Conservation (phyloP, 345 rosid species). For the Pistacia vera region DNA sequence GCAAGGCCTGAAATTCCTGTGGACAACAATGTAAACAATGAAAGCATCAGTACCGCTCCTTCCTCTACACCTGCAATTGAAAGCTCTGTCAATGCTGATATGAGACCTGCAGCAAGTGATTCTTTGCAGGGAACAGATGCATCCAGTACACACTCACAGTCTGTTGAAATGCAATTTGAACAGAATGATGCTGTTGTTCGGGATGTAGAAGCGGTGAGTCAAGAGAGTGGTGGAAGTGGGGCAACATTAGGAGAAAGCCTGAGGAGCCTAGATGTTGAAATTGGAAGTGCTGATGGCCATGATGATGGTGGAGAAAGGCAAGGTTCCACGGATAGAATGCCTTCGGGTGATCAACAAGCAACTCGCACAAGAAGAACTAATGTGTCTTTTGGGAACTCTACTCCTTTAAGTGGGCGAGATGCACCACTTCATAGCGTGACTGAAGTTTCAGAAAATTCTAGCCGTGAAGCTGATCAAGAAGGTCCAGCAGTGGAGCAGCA, state of each 20-base stretch:
- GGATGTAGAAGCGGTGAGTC: constrained; percentile 97
- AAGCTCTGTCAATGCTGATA: constrained; percentile 47
- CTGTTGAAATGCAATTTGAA: constrained; percentile 90
- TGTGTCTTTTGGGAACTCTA: constrained; percentile 53
- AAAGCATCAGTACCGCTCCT: constrained; percentile 40
- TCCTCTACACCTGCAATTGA: constrained; percentile 46
- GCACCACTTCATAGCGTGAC: constrained; percentile 84
- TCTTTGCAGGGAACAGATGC: constrained; percentile 38
- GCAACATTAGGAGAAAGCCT: constrained; percentile 97
- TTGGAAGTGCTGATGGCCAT: constrained; percentile 99
- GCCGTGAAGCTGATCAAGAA: constrained; percentile 86
- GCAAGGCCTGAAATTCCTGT: constrained; percentile 45
- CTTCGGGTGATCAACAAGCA: constrained; percentile 59
- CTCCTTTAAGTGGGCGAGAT: constrained; percentile 65
- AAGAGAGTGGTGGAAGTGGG: constrained; percentile 96
- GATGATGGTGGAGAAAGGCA: constrained; percentile 96
- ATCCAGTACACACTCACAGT: constrained; percentile 49
- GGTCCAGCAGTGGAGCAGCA: constrained; percentile 65
- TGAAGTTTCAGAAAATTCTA: constrained; percentile 91
- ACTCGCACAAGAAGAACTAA: constrained; percentile 70
- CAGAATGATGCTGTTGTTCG: constrained; percentile 77
- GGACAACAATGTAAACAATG: constrained; percentile 52
- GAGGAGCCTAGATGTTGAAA: constrained; percentile 95
- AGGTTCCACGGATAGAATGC: constrained; percentile 60
- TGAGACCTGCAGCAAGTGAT: constrained; percentile 46